These are phyloP conservation scores for Penicillium herquei DNA, from an alignment of 495 filamentous ascomycete genomes.

Conservation along the genomic window DNA sequence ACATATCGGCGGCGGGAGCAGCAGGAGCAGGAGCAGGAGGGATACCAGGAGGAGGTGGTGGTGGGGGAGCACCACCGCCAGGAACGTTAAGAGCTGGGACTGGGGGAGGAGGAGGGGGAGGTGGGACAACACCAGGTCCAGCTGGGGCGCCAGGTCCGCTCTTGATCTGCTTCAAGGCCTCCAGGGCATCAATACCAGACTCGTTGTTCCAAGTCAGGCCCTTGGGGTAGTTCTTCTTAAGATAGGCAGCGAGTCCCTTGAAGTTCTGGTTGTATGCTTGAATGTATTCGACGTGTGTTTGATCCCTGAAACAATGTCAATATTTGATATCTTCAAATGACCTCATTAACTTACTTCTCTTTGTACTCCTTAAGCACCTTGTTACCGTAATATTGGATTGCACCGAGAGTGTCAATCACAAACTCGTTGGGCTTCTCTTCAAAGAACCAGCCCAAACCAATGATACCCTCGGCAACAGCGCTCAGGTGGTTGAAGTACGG, in stretches of 20 bases:
- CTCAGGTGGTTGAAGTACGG: slow-evolving; percentile 74
- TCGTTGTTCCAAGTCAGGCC: slow-evolving; percentile 88
- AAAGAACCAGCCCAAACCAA: slow-evolving; percentile 81
- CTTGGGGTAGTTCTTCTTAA: slow-evolving; percentile 73
- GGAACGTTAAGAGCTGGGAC: slow-evolving; percentile 53
- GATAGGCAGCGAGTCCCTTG: slow-evolving; percentile 72
- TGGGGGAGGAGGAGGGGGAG: slow-evolving; percentile 60
- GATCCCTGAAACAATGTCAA: slow-evolving; percentile 54
- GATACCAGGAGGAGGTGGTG: slow-evolving; percentile 59
- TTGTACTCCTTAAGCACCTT: slow-evolving; percentile 84
- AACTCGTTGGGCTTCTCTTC: slow-evolving; percentile 78
- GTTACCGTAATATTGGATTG: slow-evolving; percentile 89
- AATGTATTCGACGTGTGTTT: slow-evolving; percentile 78
- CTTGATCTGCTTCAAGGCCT: slow-evolving; percentile 64
- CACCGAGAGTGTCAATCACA: slow-evolving; percentile 71
- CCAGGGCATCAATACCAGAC: slow-evolving; percentile 67
- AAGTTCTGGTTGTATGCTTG: slow-evolving; percentile 86
- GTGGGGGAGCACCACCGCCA: slow-evolving; percentile 73
- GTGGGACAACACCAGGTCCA: slow-evolving; percentile 41
- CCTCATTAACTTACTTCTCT: slow-evolving; percentile 65
- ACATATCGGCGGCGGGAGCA: slow-evolving; percentile 57
- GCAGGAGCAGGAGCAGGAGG: slow-evolving; percentile 31
- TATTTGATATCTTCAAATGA: background rate
- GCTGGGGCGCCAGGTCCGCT: slow-evolving; percentile 42
- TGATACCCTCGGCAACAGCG: slow-evolving; percentile 85